A percentile compares a stretch with the other conserved stretches of the same genome.
These are phyloP conservation scores for Serendipita sp. DNA, from an alignment of 768 basidiomycete genomes.

Conservation along the genomic window DNA sequence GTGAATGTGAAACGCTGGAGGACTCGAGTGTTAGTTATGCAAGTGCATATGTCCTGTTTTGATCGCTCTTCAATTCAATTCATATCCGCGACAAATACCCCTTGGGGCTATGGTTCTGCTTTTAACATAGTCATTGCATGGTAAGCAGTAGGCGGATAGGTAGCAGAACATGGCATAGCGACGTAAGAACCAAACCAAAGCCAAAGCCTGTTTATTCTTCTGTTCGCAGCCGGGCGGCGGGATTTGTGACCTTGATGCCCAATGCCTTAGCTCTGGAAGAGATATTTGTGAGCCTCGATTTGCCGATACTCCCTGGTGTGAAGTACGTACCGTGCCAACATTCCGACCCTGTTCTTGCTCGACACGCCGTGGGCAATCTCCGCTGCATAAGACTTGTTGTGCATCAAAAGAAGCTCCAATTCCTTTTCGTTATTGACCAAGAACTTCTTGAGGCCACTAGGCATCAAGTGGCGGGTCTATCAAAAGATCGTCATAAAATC, in stretches of 20 bases:
- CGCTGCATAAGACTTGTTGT: slow-evolving; percentile 90
- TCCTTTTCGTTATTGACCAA: slow-evolving; percentile 87
- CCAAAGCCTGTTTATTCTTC: slow-evolving; percentile 42
- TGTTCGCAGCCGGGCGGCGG: slow-evolving; percentile 81
- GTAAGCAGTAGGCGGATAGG: neutral
- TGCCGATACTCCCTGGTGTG: neutral
- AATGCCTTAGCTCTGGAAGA: slow-evolving; percentile 57
- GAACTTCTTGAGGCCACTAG: slow-evolving; percentile 92
- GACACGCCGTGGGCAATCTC: slow-evolving; percentile 95
- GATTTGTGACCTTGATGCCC: slow-evolving; percentile 87
- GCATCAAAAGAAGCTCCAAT: slow-evolving; percentile 91
- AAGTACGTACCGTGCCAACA: slow-evolving; percentile 61
- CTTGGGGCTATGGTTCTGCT: neutral
- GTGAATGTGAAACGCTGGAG: slow-evolving; percentile 41
- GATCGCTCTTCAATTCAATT: slow-evolving; percentile 9
- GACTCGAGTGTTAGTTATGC: slow-evolving; percentile 96
- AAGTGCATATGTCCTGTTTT: slow-evolving; percentile 67
- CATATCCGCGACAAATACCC: neutral
- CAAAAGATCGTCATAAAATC: neutral
- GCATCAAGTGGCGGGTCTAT: slow-evolving; percentile 86
- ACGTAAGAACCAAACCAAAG: neutral
- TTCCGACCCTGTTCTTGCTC: slow-evolving; percentile 83
- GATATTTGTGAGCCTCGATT: neutral
- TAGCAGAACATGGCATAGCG: neutral
- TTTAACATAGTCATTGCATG: slow-evolving; percentile 3